Evolutionary conservation across 2,329 filamentous ascomycete genomes (phyloP).

Genomic region (Macrophomina tecta): DNA sequence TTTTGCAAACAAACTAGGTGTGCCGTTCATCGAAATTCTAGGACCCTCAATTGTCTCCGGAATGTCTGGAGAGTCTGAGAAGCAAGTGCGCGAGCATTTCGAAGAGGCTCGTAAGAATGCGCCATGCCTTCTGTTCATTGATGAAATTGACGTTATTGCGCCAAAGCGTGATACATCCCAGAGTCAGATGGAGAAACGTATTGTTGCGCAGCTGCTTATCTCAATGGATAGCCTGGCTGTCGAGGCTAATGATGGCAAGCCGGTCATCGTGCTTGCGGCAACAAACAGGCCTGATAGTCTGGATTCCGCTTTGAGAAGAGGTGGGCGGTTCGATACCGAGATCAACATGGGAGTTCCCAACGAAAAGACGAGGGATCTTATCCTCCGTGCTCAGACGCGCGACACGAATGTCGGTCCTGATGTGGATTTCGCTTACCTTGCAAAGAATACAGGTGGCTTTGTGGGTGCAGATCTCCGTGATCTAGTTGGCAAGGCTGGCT

Average conservation of each 20-base stretch:
- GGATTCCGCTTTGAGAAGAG: conserved; percentile 76
- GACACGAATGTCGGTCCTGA: conserved; percentile 69
- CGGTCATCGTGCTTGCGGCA: conserved; percentile 87
- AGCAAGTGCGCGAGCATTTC: conserved; percentile 82
- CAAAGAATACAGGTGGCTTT: conserved; percentile 87
- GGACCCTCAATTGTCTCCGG: conserved; percentile 82
- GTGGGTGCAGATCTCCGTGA: conserved; percentile 88
- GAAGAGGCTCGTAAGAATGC: conserved; percentile 86
- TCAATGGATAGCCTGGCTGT: conserved; percentile 83
- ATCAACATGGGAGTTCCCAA: conserved; percentile 89
- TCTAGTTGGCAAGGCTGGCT: conserved; percentile 68
- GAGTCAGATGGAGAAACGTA: conserved; percentile 87
- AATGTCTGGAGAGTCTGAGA: conserved; percentile 89
- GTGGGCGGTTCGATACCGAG: conserved; percentile 79
- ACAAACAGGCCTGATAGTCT: conserved; percentile 88
- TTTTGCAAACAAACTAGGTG: conserved; percentile 74
- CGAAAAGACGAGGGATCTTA: conserved; percentile 75
- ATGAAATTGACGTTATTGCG: conserved; percentile 90
- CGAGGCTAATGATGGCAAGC: conserved; percentile 73
- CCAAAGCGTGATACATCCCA: conserved; percentile 83
- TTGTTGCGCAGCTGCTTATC: conserved; percentile 79
- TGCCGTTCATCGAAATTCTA: conserved; percentile 82
- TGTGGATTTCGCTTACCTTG: conserved; percentile 75
- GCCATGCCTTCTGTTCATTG: conserved; percentile 89
- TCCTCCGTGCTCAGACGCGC: conserved; percentile 74